Evolutionary conservation across 1,139 yeast species (phyloP).

Genomic region (Taiozyma sp.): DNA sequence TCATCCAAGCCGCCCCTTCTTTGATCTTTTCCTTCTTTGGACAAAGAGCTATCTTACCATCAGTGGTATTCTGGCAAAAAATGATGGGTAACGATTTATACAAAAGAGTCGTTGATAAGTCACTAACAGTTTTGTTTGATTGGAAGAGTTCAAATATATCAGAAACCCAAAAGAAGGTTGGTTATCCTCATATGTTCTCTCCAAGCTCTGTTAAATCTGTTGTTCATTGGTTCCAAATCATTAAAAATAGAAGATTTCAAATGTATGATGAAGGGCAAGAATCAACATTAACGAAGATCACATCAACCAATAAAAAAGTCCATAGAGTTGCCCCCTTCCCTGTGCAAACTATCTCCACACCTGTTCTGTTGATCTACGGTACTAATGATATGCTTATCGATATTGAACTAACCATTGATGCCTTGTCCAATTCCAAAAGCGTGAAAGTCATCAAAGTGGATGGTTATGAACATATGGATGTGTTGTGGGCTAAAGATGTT

Average conservation of each 20-base stretch:
- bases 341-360: slow-evolving; percentile 50
- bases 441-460: slow-evolving; percentile 37
- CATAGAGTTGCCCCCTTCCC: slow-evolving; percentile 60
- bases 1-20: slow-evolving; percentile 65
- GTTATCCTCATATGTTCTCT: slow-evolving; percentile 79
- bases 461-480: slow-evolving; percentile 74
- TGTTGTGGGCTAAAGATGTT: slow-evolving; percentile 79
- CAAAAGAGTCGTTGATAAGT: slow-evolving; percentile 49
- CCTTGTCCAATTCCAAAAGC: slow-evolving; percentile 39
- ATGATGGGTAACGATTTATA: slow-evolving; percentile 71
- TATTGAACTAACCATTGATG: slow-evolving; percentile 57
- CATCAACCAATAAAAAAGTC: slow-evolving; percentile 22
- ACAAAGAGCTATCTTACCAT: slow-evolving; percentile 56
- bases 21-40: slow-evolving; percentile 64
- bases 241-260: slow-evolving; percentile 63
- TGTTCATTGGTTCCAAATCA: slow-evolving; percentile 92
- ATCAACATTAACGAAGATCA: slow-evolving; percentile 19
- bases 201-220: slow-evolving; percentile 81
- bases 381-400: slow-evolving; percentile 75
- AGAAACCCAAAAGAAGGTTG: slow-evolving; percentile 59
- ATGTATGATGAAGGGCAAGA: slow-evolving; percentile 47
- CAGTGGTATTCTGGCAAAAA: slow-evolving; percentile 68
- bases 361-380: slow-evolving; percentile 70
- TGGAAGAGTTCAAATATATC: slow-evolving; percentile 68
- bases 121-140: slow-evolving; percentile 55